Evolutionary conservation across 192 early-diverging fungal genomes (phyloP).

Genomic region (Haplosporangium gracile): DNA sequence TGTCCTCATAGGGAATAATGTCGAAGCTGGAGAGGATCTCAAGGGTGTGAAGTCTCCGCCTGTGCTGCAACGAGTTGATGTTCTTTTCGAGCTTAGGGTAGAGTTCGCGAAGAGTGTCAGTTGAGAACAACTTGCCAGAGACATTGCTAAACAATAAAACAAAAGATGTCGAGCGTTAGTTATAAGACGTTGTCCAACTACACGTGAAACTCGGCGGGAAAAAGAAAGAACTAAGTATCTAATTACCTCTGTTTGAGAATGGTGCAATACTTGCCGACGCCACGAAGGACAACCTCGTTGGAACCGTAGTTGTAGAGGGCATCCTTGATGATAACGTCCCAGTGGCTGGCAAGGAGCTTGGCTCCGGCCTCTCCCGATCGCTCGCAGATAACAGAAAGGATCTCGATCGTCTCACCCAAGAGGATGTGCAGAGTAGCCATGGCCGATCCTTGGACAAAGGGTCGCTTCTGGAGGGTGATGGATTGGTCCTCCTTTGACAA

Average conservation of each 20-base stretch:
- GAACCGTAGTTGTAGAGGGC: constrained; percentile 55
- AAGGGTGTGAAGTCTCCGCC: constrained; percentile 73
- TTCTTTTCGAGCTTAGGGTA: constrained; percentile 68
- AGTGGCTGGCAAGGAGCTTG: constrained; percentile 37
- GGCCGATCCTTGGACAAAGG: constrained; percentile 58
- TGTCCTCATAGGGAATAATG: constrained; percentile 65
- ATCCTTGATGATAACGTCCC: constrained; percentile 57
- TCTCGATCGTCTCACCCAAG: constrained; percentile 63
- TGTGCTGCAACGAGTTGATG: constrained; percentile 69
- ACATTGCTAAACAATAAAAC: constrained; percentile 22
- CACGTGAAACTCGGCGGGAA: constrained; percentile 13
- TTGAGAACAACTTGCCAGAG: constrained; percentile 43
- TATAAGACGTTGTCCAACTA: background rate
- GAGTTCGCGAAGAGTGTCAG: constrained; percentile 60
- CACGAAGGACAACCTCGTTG: constrained; percentile 63
- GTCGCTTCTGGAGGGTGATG: constrained; percentile 38
- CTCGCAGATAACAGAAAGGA: constrained; percentile 50
- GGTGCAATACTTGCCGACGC: constrained; percentile 60
- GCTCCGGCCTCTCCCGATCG: constrained; percentile 21
- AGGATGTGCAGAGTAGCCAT: constrained; percentile 62
- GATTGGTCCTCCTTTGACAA: constrained; percentile 45
- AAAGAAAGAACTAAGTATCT: constrained; percentile 22
- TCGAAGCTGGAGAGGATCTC: constrained; percentile 79
- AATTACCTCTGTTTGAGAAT: constrained; percentile 48
- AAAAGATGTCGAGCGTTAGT: background rate